These are phyloP conservation scores for Clarireedia paspali DNA, from an alignment of 2,329 filamentous ascomycete genomes.

Conservation along the genomic window DNA sequence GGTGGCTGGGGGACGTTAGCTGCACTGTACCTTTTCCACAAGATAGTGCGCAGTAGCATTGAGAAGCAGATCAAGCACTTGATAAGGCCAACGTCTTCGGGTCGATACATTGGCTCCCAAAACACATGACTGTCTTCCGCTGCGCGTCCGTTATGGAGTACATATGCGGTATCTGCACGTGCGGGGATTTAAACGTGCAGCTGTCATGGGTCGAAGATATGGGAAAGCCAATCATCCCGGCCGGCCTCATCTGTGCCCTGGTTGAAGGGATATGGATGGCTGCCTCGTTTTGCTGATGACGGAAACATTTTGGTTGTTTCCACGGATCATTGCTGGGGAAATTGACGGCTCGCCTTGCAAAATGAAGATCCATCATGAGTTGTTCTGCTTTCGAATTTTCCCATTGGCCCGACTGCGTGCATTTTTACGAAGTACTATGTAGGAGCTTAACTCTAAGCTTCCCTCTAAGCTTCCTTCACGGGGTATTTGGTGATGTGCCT, in stretches of 20 bases:
- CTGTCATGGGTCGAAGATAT: slow-evolving; percentile 9
- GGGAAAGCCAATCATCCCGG: slow-evolving; percentile 16
- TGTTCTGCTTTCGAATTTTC: neutral
- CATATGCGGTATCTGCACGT: slow-evolving; percentile 17
- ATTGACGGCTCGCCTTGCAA: neutral
- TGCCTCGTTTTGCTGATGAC: slow-evolving; percentile 11
- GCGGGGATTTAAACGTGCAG: slow-evolving; percentile 16
- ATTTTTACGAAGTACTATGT: neutral
- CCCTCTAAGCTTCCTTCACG: no score
- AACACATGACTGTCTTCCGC: slow-evolving; percentile 20
- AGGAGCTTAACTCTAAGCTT: no score
- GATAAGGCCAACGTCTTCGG: neutral
- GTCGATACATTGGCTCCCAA: slow-evolving; percentile 4
- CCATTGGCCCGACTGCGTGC: neutral
- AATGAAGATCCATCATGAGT: neutral
- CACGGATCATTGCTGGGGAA: neutral
- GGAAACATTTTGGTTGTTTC: neutral
- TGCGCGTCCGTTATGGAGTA: slow-evolving; percentile 18
- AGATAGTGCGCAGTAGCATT: neutral
- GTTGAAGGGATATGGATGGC: slow-evolving; percentile 14
- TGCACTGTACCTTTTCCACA: neutral
- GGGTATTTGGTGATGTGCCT: neutral
- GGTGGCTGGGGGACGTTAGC: slow-evolving; percentile 1
- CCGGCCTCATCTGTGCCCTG: slow-evolving; percentile 1
- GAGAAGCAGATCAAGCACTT: neutral